Evolutionary conservation across 1,139 yeast species (phyloP), one percentile per base, ranked within the genome.

Genomic region (Chernovozyma aurita): DNA sequence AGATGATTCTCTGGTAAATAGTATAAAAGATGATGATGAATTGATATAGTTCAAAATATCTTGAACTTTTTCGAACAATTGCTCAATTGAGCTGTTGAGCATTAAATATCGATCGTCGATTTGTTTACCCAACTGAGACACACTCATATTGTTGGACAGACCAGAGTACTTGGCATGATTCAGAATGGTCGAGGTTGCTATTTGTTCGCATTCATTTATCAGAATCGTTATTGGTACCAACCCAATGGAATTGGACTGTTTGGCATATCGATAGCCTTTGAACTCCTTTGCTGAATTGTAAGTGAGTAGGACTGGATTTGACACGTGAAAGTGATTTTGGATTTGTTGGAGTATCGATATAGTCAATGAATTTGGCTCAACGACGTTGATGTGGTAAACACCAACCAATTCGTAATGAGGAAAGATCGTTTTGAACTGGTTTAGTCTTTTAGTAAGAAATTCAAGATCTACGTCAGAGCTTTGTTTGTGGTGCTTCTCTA

Each of bases 401-500:
- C 72, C 72, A 6, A 64, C 42, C 4, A 63, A 43, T 11, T 42
- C 36, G 21, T 48, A 50, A 21, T 53, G 51, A 0, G 70, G 68
- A 11, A 49, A 40, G 0, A 63, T 59, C 0, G 58, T 49, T 13
- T 44, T 39, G 41, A 58, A 57, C 38, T 64, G 68, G 4, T 46
- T 52, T 26, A 50, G 43, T 35, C 69, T 45, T 25, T 46, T 51
- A 15, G 6, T 42, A 48, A 16, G 25, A 22, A 11, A 11, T n/a
- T 22, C 25, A 22, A 22, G 25, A 22, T 11, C 25, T n/a, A 11
- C 25, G 11, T 22, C n/a, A n/a, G 25, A 11, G 25, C 25, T 22
- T 11, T 11, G n/a, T 11, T 22, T 22, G 25, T 11, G 25, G 25
- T 22, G n/a, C n/a, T n/a, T n/a, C n/a, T n/a, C n/a, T n/a, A n/a